Percentiles rank a stretch among this genome's conserved stretches.
Evolutionary conservation across 2,329 filamentous ascomycete genomes (phyloP).

Genomic region (Neophaeococcomyces mojaviensis): DNA sequence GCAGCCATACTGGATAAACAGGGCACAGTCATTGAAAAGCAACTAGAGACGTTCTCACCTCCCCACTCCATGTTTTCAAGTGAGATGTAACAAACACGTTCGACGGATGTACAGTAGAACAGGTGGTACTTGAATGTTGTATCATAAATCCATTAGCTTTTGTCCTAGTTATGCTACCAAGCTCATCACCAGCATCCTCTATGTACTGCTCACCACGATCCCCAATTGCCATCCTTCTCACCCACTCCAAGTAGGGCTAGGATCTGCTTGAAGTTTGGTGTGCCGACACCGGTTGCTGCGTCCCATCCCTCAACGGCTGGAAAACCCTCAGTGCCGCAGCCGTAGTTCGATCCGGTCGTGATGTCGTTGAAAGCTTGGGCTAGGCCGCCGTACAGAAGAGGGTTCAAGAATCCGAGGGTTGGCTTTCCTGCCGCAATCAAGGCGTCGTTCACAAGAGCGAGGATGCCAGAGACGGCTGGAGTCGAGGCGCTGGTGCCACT

Average conservation of each 20-base stretch:
- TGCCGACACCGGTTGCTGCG: conserved; percentile 33
- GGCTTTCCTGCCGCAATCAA: conserved; percentile 45
- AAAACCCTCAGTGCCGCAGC: conserved; percentile 30
- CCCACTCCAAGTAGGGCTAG: conserved; percentile 15
- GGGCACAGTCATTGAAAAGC: too few relatives aligned
- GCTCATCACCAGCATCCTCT: too few relatives aligned
- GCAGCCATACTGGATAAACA: too few relatives aligned
- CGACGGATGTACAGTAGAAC: too few relatives aligned
- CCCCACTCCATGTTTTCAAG: too few relatives aligned
- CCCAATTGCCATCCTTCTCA: neutral
- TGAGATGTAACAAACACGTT: too few relatives aligned
- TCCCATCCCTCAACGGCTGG: conserved; percentile 34
- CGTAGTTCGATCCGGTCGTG: conserved; percentile 28
- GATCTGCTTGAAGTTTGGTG: conserved; percentile 26
- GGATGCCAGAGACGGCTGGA: conserved; percentile 52
- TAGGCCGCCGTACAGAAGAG: conserved; percentile 48
- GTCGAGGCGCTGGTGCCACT: conserved; percentile 45
- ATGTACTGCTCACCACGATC: too few relatives aligned
- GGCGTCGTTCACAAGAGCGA: conserved; percentile 57
- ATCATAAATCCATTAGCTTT: too few relatives aligned
- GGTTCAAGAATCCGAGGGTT: conserved; percentile 52
- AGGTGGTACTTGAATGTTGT: too few relatives aligned
- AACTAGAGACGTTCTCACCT: too few relatives aligned
- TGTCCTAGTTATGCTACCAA: too few relatives aligned
- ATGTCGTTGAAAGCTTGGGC: conserved; percentile 45